phyloP scores from a whole-genome alignment of 352 stramenopile species.

The Phytophthora syringae region DNA sequence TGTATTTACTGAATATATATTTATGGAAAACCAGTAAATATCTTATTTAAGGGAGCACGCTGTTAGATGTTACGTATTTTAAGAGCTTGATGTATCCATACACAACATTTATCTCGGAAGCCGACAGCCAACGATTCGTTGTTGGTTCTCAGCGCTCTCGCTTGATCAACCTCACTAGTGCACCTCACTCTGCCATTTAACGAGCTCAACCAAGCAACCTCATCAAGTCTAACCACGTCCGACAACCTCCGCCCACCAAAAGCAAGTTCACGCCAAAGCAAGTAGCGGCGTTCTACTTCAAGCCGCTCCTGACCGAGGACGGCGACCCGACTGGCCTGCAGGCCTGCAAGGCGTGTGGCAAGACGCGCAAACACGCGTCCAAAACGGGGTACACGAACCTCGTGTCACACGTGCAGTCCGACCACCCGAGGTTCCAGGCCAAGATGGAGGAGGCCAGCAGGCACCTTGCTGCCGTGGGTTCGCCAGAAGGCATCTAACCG shows the following conservation, averaged over 20 bases:
- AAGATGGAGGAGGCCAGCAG: neutral
- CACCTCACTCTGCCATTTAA: no score
- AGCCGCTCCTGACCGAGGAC: neutral
- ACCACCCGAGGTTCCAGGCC: neutral
- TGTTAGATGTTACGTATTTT: no score
- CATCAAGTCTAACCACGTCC: no score
- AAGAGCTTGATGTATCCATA: no score
- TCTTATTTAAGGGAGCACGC: no score
- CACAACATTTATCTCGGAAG: no score
- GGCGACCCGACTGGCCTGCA: neutral
- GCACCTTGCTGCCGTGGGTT: neutral
- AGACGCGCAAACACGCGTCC: neutral
- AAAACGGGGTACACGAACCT: slow-evolving; percentile 3
- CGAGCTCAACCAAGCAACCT: no score
- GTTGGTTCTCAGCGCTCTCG: no score
- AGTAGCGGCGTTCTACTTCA: slow-evolving; percentile 3
- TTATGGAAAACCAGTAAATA: no score
- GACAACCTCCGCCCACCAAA: neutral
- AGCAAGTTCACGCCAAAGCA: slow-evolving; percentile 11
- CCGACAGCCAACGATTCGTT: no score
- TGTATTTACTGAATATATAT: no score
- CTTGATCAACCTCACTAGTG: no score
- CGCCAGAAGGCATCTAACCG: slow-evolving; percentile 1
- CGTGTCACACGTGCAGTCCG: neutral
- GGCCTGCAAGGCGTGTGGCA: slow-evolving; percentile 5